Evolutionary conservation across 768 basidiomycete genomes (phyloP).

Genomic region (Suillus variegatus): DNA sequence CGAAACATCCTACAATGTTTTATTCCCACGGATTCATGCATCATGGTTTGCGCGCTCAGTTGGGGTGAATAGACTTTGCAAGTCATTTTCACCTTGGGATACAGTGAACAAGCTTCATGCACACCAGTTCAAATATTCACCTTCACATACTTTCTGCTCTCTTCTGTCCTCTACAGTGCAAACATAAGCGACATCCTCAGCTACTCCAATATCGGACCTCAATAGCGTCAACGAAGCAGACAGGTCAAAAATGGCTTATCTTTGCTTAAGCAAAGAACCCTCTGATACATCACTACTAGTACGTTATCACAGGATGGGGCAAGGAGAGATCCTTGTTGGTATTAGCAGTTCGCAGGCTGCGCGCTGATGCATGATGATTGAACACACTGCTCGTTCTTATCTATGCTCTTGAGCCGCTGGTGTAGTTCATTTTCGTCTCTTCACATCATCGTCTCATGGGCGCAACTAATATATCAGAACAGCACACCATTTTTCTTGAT

Average conservation of each 20-base stretch:
- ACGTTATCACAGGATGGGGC: too few species aligned
- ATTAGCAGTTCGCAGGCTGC: too few species aligned
- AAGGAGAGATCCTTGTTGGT: too few species aligned
- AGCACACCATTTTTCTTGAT: background rate
- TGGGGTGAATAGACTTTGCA: slow-evolving; percentile 63
- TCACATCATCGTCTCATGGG: background rate
- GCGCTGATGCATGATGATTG: too few species aligned
- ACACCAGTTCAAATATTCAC: slow-evolving; percentile 59
- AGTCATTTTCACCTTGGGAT: slow-evolving; percentile 56
- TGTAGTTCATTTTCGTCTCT: background rate
- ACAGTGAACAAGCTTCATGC: slow-evolving; percentile 55
- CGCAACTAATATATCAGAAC: background rate
- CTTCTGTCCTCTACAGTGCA: slow-evolving; percentile 83
- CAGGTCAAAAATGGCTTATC: too few species aligned
- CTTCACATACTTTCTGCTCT: slow-evolving; percentile 68
- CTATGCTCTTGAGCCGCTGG: too few species aligned
- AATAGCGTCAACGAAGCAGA: too few species aligned
- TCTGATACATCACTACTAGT: too few species aligned
- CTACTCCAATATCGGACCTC: slow-evolving; percentile 52
- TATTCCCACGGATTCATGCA: background rate
- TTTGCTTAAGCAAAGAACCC: too few species aligned
- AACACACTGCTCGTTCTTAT: too few species aligned
- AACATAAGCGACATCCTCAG: slow-evolving; percentile 98
- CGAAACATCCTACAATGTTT: too few species aligned
- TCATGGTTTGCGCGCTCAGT: too few species aligned